Base-by-base conservation (phyloP, 2,329 filamentous ascomycete genomes). In the Aspergillus sp. region DNA sequence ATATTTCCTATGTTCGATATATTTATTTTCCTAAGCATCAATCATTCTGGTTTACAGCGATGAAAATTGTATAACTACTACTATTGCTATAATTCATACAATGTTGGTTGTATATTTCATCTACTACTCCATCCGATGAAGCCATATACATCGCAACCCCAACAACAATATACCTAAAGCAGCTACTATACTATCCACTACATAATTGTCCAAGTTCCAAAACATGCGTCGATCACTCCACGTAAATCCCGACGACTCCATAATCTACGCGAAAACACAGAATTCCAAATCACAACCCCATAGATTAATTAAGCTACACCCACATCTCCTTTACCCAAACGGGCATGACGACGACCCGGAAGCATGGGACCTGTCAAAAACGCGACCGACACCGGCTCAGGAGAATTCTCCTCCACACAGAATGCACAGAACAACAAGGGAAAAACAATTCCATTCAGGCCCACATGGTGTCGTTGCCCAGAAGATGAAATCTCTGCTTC, bases 201-300 rank as follows among this genome's bases (percentile, higher is more conserved):
- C 32, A 36, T 2, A 15, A 36, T 36, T 12, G 32, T 36, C 32
- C 32, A 36, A 36, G 32, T 12, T 45, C 41, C 21, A 45, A 45
- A 8, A 45, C 41, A 23, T 23, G 17, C 17, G 41, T 45, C 41
- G 41, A 45, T 45, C 41, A 5, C 41, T 45, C 41, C 41, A 15
- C 41, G 41, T n/a, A 10, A 45, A 45, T 45, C 41, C 41, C 10
- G 13, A 5, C 17, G 13, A 23, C 12, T 36, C 32, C 32, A 36
- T 36, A 43, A 43, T 43, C 39, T 43, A 43, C 39, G 7, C 41
- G 17, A 45, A n/a, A 3, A 10, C 23, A 15, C 25, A 56, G 25
- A 28, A 56, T 56, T 56, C 54, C 54, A 55, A 55, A 55, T 55
- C 53, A 55, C 30, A 21, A 19, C 41, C 41, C 41, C 41, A 45